A percentile compares a stretch with the other conserved stretches of the same genome.
Evolutionary conservation across 345 rosid species (phyloP).

Genomic region (Fremontodendron californicum): DNA sequence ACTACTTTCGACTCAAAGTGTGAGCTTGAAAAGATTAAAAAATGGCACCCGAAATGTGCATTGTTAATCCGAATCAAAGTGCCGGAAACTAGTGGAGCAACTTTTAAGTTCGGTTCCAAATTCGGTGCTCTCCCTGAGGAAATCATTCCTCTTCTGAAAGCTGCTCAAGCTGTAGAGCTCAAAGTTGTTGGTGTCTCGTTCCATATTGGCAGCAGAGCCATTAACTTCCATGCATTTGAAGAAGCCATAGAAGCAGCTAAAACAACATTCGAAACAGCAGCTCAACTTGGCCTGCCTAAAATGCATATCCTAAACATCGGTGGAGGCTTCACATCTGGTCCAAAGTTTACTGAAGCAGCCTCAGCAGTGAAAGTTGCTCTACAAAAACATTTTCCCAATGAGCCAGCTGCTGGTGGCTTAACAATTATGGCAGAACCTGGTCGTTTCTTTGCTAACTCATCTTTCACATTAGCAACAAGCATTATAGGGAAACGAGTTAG

Average conservation of each 20-base stretch:
- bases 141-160: conserved; percentile 23
- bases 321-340: conserved; percentile 26
- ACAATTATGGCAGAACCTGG: conserved; percentile 32
- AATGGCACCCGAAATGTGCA: conserved; percentile 27
- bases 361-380: conserved; percentile 15
- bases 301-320: conserved; percentile 26
- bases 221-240: conserved; percentile 12
- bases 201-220: conserved; percentile 27
- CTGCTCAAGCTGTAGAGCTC: conserved; percentile 15
- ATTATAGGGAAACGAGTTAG: conserved; percentile 30
- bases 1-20: conserved; percentile 30
- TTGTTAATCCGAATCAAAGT: conserved; percentile 25
- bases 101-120: conserved; percentile 16
- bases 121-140: conserved; percentile 24
- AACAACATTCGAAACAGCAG: conserved; percentile 21
- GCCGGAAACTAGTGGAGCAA: conserved; percentile 10
- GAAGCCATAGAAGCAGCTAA: conserved; percentile 27
- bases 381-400: conserved; percentile 13
- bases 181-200: conserved; percentile 25
- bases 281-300: conserved; percentile 19
- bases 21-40: conserved; percentile 29
- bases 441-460: conserved; percentile 23
- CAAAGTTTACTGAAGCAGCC: conserved; percentile 19
- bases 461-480: conserved; percentile 25
- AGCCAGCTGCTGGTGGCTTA: background rate